These are phyloP conservation scores for Arthrobotrys musiformis DNA, from an alignment of 2,329 filamentous ascomycete genomes.

Conservation along the genomic window DNA sequence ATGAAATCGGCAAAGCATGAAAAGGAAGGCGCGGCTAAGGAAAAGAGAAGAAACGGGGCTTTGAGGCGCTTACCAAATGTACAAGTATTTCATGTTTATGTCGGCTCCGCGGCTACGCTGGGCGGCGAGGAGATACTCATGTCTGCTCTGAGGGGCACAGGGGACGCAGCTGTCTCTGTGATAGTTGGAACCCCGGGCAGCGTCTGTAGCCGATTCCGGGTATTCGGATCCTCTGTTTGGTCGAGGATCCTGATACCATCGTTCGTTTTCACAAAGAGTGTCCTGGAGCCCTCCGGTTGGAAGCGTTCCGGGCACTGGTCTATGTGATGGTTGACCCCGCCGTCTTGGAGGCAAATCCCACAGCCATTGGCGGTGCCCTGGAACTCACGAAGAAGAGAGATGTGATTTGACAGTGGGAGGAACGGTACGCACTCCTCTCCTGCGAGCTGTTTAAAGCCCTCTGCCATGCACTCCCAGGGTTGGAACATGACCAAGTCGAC, in stretches of 20 bases:
- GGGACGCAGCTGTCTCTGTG: not conserved
- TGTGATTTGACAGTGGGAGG: constrained; percentile 33
- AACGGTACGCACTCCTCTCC: constrained; percentile 43
- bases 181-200: not conserved
- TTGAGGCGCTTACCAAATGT: not conserved
- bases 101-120: not conserved
- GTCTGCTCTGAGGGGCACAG: not conserved
- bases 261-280: not conserved
- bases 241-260: constrained; percentile 9
- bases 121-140: no score
- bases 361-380: constrained; percentile 24
- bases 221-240: not conserved
- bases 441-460: constrained; percentile 24
- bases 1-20: not conserved
- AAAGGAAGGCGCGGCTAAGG: not conserved
- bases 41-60: not conserved
- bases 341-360: constrained; percentile 31
- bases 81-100: not conserved
- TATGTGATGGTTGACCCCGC: constrained; percentile 16
- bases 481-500: constrained; percentile 47
- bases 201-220: constrained; percentile 1
- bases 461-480: constrained; percentile 42
- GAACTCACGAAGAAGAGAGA: constrained; percentile 10
- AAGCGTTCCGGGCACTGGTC: constrained; percentile 50
- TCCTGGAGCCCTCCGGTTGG: constrained; percentile 3